Base-by-base conservation (phyloP, 2,329 filamentous ascomycete genomes). In the Volutella citrinella region DNA sequence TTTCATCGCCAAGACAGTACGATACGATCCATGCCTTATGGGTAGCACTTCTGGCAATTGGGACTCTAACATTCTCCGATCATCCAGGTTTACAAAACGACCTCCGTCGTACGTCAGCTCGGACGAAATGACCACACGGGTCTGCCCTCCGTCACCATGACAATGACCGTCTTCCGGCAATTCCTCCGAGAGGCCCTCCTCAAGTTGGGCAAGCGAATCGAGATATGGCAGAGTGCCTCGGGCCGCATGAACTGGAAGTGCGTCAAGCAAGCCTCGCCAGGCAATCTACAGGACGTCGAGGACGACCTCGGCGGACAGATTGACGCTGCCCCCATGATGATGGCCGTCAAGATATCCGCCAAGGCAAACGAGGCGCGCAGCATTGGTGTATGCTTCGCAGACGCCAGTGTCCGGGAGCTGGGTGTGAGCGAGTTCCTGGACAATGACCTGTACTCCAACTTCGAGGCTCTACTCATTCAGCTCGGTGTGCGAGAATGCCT, bases 351-450 rank as follows among this genome's bases (percentile, higher is more conserved):
- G 62, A 82, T 97, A 16, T 85, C 86, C 1, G 80, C 88, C n/a
- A 94, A 86, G 57, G 87, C 88, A 2, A 78, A 77, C 0, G 91
- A 97, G 59, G 87, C 84, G 6, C 77, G 93, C 27, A 87, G 78
- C 46, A 84, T 98, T 1, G 93, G 93, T 8, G 91, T 98, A 6
- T 97, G 93, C 64, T 98, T 98, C 57, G 94, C 93, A 7, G 93
- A 98, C 69, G 93, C 94, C 2, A 96, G 88, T 48, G 91, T 97
- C 17, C 78, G 93, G 32, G 93, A 98, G 67, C 75, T 98, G 4
- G 93, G 93, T 8, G 89, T 98, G 34, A 95, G 87, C 69, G 94
- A 98, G 58, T 98, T 98, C 48, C 77, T 95, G n/a, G 93, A 98
- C 70, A 98, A 97, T 56, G 93, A 98, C 57, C 73, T 96, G 9